Evolutionary conservation across 805 yeast genomes (phyloP).

Genomic region (Saccharomyces jurei): DNA sequence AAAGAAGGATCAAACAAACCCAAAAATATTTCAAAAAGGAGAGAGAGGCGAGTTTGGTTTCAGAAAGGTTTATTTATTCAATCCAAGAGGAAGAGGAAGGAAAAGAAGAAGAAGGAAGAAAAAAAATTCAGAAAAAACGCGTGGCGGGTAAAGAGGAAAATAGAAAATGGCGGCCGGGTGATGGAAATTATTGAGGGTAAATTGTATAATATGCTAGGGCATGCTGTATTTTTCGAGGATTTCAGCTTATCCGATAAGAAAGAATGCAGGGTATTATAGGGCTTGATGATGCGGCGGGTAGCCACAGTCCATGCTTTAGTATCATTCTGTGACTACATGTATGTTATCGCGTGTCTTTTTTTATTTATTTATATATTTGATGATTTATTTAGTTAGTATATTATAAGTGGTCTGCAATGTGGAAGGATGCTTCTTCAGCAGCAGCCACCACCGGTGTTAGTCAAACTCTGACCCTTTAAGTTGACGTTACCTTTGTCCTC

Average conservation of each 20-base stretch:
- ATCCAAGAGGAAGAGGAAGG: not conserved
- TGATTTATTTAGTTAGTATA: not conserved
- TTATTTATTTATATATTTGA: not conserved
- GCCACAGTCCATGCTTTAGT: not conserved
- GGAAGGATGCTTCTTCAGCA: slow-evolving; percentile 28
- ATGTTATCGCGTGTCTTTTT: not conserved
- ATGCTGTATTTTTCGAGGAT: not conserved
- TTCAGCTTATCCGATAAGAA: not conserved
- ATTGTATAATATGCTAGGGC: not conserved
- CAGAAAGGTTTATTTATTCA: not conserved
- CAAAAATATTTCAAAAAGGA: not conserved
- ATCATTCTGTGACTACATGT: not conserved
- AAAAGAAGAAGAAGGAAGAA: not conserved
- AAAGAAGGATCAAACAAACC: not conserved
- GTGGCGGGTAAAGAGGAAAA: not conserved
- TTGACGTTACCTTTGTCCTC: slow-evolving; percentile 58
- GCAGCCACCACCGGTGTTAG: slow-evolving; percentile 39
- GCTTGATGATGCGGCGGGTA: not conserved
- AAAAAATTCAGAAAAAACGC: not conserved
- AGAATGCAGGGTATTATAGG: not conserved
- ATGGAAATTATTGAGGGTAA: not conserved
- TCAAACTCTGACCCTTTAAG: slow-evolving; percentile 60
- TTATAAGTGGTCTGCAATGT: not conserved
- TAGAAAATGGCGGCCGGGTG: not conserved
- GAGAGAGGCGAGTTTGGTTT: not conserved